Evolutionary conservation across 2,329 filamentous ascomycete species (phyloP).

Genomic region (Mycocentrospora acerina): DNA sequence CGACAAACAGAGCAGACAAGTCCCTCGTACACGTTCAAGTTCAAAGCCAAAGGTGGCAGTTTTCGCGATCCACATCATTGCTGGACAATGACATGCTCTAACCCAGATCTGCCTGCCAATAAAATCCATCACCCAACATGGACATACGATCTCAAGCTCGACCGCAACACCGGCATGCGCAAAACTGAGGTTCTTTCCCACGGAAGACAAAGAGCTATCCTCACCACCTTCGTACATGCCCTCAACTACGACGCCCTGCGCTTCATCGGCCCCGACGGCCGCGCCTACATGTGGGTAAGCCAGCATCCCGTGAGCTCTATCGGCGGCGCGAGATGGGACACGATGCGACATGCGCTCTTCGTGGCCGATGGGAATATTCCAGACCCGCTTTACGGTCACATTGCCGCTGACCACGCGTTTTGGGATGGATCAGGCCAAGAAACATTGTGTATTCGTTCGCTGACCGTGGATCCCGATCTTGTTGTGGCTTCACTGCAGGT

Average conservation of each 20-base stretch:
- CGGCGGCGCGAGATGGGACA: constrained; percentile 30
- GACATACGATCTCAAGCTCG: constrained; percentile 31
- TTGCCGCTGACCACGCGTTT: constrained; percentile 39
- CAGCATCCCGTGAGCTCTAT: constrained; percentile 25
- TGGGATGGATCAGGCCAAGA: constrained; percentile 32
- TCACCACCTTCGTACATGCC: constrained; percentile 35
- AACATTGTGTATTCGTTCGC: constrained; percentile 27
- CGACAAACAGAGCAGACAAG: constrained; percentile 16
- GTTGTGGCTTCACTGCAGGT: constrained; percentile 35
- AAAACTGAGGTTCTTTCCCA: constrained; percentile 27
- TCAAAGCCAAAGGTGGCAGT: constrained; percentile 25
- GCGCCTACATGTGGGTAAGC: constrained; percentile 33
- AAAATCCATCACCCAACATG: constrained; percentile 12
- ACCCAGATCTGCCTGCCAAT: constrained; percentile 4
- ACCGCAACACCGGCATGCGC: constrained; percentile 20
- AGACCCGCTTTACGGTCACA: constrained; percentile 35
- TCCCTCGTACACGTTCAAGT: constrained; percentile 22
- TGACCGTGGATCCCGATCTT: constrained; percentile 24
- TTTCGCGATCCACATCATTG: constrained; percentile 27
- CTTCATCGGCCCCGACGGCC: constrained; percentile 32
- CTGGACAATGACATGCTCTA: constrained; percentile 28
- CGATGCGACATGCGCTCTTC: constrained; percentile 36
- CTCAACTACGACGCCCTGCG: constrained; percentile 35
- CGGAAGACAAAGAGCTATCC: constrained; percentile 17
- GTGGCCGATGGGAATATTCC: constrained; percentile 16